Evolutionary conservation across 805 yeast species (phyloP).

Genomic region (Candida railenensis): DNA sequence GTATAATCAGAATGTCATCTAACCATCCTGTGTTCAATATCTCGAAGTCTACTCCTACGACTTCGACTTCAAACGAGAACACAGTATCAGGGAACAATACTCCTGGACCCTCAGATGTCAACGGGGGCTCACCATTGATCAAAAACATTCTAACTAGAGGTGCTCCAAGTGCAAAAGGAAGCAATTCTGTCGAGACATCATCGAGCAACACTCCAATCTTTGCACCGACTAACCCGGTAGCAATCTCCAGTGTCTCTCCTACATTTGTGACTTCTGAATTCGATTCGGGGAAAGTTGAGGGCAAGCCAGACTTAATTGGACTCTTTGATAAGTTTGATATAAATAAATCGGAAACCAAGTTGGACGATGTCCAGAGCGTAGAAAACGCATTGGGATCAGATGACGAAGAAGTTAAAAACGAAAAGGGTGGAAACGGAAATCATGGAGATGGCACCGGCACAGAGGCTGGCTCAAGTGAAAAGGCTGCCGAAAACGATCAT

Average conservation of each 20-base stretch:
- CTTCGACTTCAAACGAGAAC: conserved; percentile 38
- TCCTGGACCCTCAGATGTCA: not conserved
- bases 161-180: conserved; percentile 9
- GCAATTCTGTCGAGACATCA: conserved; percentile 10
- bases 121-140: conserved; percentile 14
- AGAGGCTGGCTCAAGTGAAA: not conserved
- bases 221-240: conserved; percentile 7
- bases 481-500: not conserved
- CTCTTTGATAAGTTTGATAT: conserved; percentile 37
- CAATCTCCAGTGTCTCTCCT: conserved; percentile 19
- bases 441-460: not conserved
- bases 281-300: conserved; percentile 5
- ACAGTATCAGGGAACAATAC: conserved; percentile 16
- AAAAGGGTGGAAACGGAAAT: not conserved
- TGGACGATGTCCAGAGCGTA: conserved; percentile 3
- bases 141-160: conserved; percentile 12
- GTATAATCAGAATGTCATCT: not conserved
- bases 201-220: conserved; percentile 8
- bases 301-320: conserved; percentile 25
- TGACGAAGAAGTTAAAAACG: not conserved
- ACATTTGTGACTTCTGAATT: conserved; percentile 17
- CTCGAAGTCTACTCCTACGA: conserved; percentile 40
- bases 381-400: not conserved
- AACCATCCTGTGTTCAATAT: conserved; percentile 28
- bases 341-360: conserved; percentile 5